Base-by-base conservation (phyloP, 768 basidiomycete genomes). In the Trametes cingulata region DNA sequence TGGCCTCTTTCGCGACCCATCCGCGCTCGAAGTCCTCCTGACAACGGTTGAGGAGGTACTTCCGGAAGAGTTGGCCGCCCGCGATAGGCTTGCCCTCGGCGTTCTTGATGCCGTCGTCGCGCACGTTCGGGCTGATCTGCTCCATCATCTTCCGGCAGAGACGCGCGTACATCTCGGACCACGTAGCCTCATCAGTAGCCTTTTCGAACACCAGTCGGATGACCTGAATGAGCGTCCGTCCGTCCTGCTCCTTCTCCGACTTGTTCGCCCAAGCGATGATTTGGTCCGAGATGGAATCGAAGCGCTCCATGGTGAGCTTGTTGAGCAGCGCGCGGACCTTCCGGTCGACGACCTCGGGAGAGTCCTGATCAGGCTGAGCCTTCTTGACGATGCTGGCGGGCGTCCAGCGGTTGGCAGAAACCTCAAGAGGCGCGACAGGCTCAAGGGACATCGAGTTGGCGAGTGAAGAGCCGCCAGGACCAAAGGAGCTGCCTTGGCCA, bases 11-110 rank as follows among this genome's bases (percentile, higher is more conserved):
- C 22, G 86, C 85, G 39, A 89, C 83, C 95, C 95, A 98, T 6
- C 95, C 95, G 61, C 88, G 85, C 78, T 98, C 96, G 74, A 98
- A 98, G 76, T 98, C 95, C 71, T 97, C 93, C 72, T 97, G 95
- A 76, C 96, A 98, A 43, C 95, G 85, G 71, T 96, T 96, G 55
- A 98, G 82, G 20, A 98, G 83, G 76, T 98, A 98, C 77, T 96
- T 96, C 63, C 95, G 82, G 90, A 98, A 99, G 42, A 98, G 83
- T 60, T 91, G 87, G 49, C 96, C 95, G 66, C 96, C 96, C 43
- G 90, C 82, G 60, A 95, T 90, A n/a, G 91, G 91, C 71, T 90
- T 89, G 69, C 91, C 93, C 63, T 95, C 92, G 13, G 77, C 42
- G 64, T 85, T 87, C 77, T 81, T 85, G 76, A 96, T 91, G 10